Evolutionary conservation across 805 yeast species (phyloP), one percentile per base, ranked within the genome.

Genomic region (Kuraishia piskuri): DNA sequence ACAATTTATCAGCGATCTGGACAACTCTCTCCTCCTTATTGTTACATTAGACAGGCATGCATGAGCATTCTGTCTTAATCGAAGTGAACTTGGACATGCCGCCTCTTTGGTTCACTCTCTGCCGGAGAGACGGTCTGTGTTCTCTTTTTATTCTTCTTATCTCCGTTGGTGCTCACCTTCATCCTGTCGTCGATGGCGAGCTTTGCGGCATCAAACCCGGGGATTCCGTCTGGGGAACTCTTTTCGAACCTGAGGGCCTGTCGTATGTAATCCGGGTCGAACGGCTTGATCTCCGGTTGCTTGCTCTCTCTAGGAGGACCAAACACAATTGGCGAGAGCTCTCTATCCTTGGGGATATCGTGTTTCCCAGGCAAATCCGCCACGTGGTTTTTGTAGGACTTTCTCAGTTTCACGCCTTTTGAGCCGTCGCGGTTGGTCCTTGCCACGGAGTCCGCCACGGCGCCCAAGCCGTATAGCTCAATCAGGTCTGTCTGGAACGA

Each of bases 321-420:
- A 49, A 69, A 68, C 1, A 69, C 75, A 2, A 72, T 57, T 6
- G 69, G 70, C 1, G 77, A 69, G 12, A 75, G 61, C 1, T 68
- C 65, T 44, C 73, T 58, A 9, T 69, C 75, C 4, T 68, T 75
- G n/a, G 88, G 87, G 46, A 86, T 82, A 40, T 74, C 74, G 59
- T 83, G 88, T 63, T 84, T 85, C 1, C 91, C 97, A 0, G 96
- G 88, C 25, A 94, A 72, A 59, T 91, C 97, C 44, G 79, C 75
- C 14, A 94, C 86, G 65, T 92, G 98, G 58, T 91, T 90, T 67
- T 94, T 94, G 70, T 94, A 94, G 0, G 97, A 90, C 69, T 94
- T 94, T 61, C 99, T 78, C 53, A 94, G 77, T 69, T 94, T 94
- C 44, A 90, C 90, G 53, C 96, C 97, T 60, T 88, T 90, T 0